These are phyloP conservation scores for Chaetomiaceae sp. DNA, from an alignment of 2,329 filamentous ascomycete species.

Conservation along the genomic window DNA sequence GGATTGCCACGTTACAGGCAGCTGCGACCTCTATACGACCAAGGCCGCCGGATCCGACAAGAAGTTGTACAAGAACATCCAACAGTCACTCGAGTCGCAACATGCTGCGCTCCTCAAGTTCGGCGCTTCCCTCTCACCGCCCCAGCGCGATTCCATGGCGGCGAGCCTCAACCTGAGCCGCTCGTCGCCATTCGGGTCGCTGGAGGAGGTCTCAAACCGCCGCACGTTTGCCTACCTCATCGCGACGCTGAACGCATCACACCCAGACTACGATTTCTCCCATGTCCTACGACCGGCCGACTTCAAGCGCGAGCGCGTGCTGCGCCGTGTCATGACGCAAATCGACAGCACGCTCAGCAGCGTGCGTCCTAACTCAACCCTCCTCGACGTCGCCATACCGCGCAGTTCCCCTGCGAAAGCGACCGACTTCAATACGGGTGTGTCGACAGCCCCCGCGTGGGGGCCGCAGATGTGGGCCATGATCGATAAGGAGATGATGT, in stretches of 20 bases:
- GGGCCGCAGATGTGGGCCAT: slow-evolving; percentile 86
- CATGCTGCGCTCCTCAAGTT: slow-evolving; percentile 84
- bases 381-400: slow-evolving; percentile 41
- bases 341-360: slow-evolving; percentile 86
- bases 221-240: slow-evolving; percentile 95
- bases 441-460: slow-evolving; percentile 63
- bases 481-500: slow-evolving; percentile 90
- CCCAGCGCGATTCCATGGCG: slow-evolving; percentile 67
- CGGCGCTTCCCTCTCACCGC: slow-evolving; percentile 81
- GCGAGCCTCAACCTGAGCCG: slow-evolving; percentile 70
- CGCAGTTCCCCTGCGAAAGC: slow-evolving; percentile 34
- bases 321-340: slow-evolving; percentile 78
- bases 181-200: slow-evolving; percentile 84
- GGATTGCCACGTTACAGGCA: slow-evolving; percentile 86
- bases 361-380: slow-evolving; percentile 61
- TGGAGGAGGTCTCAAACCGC: slow-evolving; percentile 82
- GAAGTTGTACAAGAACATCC: slow-evolving; percentile 95
- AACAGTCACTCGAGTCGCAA: slow-evolving; percentile 83
- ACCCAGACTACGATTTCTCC: slow-evolving; percentile 96
- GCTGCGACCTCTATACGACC: slow-evolving; percentile 95
- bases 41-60: slow-evolving; percentile 94
- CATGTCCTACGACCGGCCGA: slow-evolving; percentile 84
- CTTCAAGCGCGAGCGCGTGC: slow-evolving; percentile 77
- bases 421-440: slow-evolving; percentile 36
- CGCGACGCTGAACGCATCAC: slow-evolving; percentile 91